Evolutionary conservation across 768 basidiomycete species (phyloP), one percentile per base, ranked within the genome.

Genomic region (Mycena metata): DNA sequence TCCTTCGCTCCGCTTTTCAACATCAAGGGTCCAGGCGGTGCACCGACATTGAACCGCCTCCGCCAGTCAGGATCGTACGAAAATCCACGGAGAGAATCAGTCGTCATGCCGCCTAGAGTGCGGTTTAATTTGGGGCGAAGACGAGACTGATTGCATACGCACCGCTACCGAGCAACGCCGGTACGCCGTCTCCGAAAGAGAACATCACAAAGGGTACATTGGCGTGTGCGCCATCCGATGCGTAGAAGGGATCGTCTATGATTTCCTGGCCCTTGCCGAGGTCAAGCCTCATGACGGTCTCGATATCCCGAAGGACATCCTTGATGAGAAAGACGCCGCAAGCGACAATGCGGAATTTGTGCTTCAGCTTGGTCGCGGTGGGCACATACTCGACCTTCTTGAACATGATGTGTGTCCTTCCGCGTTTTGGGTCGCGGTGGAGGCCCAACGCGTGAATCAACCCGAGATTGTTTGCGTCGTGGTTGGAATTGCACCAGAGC

Each of bases 351-450:
- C 47, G 60, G 62, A 78, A 78, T 26, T 72, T 70, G 60, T 76
- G 45, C 47, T 67, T 67, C 10, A 69, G 50, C 24, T 77, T 72
- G 19, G 49, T 69, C 0, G 73, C 74, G 2, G 58, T 45, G 7
- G 76, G 76, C 5, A 70, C 67, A 42, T 75, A 75, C 57, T 74
- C 69, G 19, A 76, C 67, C 47, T 64, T n/a, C 39, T 74, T 67
- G 39, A 77, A 35, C 10, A 79, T 60, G 46, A 79, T 76, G 64
- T 79, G 76, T 11, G 76, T 77, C 9, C 70, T 71, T 16, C 74
- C 73, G 1, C 77, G 76, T 5, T 56, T 39, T 1, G 74, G 72
- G 62, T 78, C 69, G 39, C 74, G 73, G 26, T 74, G 72, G 41
- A 78, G 62, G n/a, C 72, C 68, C 0, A 78, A 72, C 16, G 77